These are phyloP conservation scores for Diaporthe caulivora DNA, from an alignment of 2,329 filamentous ascomycete species.

Conservation along the genomic window DNA sequence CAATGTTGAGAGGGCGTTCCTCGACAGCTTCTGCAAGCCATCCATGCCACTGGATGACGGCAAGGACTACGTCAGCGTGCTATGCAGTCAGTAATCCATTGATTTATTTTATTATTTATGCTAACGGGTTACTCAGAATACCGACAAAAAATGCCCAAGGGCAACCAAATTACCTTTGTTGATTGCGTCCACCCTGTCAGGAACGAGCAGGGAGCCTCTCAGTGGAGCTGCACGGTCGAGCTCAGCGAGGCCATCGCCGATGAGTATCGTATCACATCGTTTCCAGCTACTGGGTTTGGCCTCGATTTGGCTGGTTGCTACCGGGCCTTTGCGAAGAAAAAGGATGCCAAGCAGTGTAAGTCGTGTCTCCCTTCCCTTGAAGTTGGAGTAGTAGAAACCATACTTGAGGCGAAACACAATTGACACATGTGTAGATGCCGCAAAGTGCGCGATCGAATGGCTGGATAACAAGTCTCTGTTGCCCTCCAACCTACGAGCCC, in stretches of 20 bases:
- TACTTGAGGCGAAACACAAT: too few relatives aligned
- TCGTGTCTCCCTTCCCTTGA: too few relatives aligned
- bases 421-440: conserved; percentile 51
- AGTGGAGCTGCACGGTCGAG: conserved; percentile 45
- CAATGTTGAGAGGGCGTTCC: conserved; percentile 52
- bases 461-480: conserved; percentile 49
- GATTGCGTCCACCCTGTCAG: conserved; percentile 39
- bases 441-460: conserved; percentile 60
- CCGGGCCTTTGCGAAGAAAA: conserved; percentile 60
- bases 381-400: not conserved
- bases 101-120: not conserved
- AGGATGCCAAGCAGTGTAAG: conserved; percentile 62
- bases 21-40: conserved; percentile 50
- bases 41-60: conserved; percentile 45
- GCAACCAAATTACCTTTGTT: conserved; percentile 40
- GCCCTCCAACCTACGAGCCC: conserved; percentile 42
- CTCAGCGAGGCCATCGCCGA: conserved; percentile 43
- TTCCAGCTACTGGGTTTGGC: conserved; percentile 33
- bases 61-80: conserved; percentile 55
- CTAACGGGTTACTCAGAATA: conserved; percentile 9
- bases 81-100: conserved; percentile 50
- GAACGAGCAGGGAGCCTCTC: conserved; percentile 30
- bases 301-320: conserved; percentile 39
- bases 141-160: not conserved
- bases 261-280: not conserved